phyloP scores from a whole-genome alignment of 768 basidiomycete species.

The Suillus sp. region DNA sequence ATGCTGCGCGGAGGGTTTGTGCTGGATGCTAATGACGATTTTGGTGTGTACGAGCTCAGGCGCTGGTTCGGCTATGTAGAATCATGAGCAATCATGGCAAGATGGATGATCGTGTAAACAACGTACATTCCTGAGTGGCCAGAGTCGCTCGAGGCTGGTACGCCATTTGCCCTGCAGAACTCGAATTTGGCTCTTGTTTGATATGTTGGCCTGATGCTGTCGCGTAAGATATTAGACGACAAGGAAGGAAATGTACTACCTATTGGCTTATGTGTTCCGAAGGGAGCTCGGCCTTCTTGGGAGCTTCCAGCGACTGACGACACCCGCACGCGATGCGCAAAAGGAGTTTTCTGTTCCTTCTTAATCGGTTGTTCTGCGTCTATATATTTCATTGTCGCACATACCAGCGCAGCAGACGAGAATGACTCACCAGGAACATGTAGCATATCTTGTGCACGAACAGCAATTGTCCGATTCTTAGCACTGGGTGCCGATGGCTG shows the following conservation, averaged over 20 bases:
- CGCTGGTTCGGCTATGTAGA: neutral
- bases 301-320: neutral
- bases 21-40: conserved; percentile 31
- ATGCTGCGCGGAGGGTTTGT: conserved; percentile 31
- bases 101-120: neutral
- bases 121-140: neutral
- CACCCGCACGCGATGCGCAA: neutral
- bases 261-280: neutral
- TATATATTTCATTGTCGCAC: neutral
- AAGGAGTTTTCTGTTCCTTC: neutral
- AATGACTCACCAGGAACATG: neutral
- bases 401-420: neutral
- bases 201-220: neutral
- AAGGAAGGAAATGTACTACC: neutral
- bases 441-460: neutral
- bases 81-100: neutral
- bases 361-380: neutral
- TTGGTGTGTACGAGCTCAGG: neutral
- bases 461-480: neutral
- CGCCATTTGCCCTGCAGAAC: neutral
- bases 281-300: neutral
- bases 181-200: neutral
- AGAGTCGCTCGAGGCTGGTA: neutral
- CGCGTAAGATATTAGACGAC: neutral
- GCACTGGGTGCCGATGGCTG: neutral